Evolutionary conservation across 2,329 filamentous ascomycete species (phyloP), one percentile per base, ranked within the genome.

Genomic region (Cryphonectria nitschkei): DNA sequence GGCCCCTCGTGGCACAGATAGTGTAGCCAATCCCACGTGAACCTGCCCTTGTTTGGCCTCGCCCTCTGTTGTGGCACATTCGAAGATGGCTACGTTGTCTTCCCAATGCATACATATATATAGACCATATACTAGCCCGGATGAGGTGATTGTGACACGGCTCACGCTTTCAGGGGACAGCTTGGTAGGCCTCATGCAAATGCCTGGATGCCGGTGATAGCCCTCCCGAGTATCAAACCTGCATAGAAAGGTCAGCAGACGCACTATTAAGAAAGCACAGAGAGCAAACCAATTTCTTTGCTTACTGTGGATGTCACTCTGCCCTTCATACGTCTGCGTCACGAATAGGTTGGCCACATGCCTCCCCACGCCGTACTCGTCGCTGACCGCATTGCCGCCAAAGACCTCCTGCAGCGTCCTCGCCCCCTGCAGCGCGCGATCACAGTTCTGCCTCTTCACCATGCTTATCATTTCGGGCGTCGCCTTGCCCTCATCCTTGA

Each of bases 391-490:
- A 79, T 99, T 99, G 41, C 96, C 96, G 70, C 96, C 96, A 83
- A 99, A 98, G 32, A 99, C 89, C 84, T 99, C 96, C 82, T 99
- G 96, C 73, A 99, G 84, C 78, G 87, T 84, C 75, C 96, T 87
- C 29, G 94, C 90, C 75, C 95, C 94, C 41, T 88, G 84, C 76
- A 99, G 84, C 22, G 96, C 96, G 67, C 91, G 86, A 82, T 99
- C 96, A 81, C 96, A 99, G 82, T 99, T 99, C 84, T 98, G 95
- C 75, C 96, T 87, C 88, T 99, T 99, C 79, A 98, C 90, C 93
- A 99, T 88, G 80, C 88, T 90, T 77, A 99, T 97, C 95, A 98
- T 98, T 84, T 99, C 96, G 8, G 96, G 95, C 2, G 92, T 90
- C 34, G 88, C 90, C 81, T 94, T 93, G 74, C 95, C 95, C 79